Evolutionary conservation across 2,329 filamentous ascomycete species (phyloP).

Genomic region (Teratosphaeria nubilosa): DNA sequence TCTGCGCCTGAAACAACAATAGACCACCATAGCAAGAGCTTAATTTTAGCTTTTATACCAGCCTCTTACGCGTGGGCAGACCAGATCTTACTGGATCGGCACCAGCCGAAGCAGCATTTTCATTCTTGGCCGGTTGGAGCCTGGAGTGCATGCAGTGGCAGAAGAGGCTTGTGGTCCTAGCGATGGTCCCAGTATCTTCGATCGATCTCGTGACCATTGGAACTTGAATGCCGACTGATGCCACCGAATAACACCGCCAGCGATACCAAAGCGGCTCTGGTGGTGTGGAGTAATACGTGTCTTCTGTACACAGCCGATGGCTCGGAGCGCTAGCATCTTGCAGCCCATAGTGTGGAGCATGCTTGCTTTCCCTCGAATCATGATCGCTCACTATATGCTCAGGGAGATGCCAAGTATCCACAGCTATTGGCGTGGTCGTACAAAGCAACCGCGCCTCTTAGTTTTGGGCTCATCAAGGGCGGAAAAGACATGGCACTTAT

Average conservation of each 20-base stretch:
- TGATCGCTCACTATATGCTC: neutral
- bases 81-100: neutral
- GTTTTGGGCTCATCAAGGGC: neutral
- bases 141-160: neutral
- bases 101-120: neutral
- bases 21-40: neutral
- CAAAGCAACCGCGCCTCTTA: neutral
- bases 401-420: neutral
- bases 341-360: neutral
- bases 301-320: neutral
- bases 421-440: neutral
- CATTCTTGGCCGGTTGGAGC: neutral
- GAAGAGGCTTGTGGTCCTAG: neutral
- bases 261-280: neutral
- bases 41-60: neutral
- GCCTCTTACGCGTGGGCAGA: neutral
- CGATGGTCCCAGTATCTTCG: neutral
- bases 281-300: neutral
- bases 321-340: neutral
- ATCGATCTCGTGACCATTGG: neutral
- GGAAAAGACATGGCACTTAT: neutral
- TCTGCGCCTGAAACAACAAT: neutral
- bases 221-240: neutral
- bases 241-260: neutral
- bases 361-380: neutral